A percentile compares a stretch with the other conserved stretches of the same genome.
Evolutionary conservation across 108 stramenopile species (phyloP).

Genomic region (Fragilaria radians): DNA sequence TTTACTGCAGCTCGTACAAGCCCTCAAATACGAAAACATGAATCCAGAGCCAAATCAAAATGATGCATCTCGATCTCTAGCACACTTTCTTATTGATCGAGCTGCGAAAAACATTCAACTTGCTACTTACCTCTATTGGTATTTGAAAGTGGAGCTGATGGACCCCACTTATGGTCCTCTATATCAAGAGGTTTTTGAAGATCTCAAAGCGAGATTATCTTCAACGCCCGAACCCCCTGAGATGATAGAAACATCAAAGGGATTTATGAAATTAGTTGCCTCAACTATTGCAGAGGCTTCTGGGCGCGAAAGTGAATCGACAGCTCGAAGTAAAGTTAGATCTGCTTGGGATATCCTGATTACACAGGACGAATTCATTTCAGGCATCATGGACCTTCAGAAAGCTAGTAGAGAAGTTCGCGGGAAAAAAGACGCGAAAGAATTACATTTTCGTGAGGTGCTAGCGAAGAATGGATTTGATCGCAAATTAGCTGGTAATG

Average conservation of each 20-base stretch:
- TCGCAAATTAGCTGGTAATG: slow-evolving; percentile 26
- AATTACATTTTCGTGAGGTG: slow-evolving; percentile 60
- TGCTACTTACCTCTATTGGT: slow-evolving; percentile 95
- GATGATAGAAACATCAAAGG: slow-evolving; percentile 5
- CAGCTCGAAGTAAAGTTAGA: slow-evolving; percentile 8
- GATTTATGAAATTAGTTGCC: slow-evolving; percentile 2
- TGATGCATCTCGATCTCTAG: slow-evolving; percentile 53
- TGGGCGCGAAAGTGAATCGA: slow-evolving; percentile 1
- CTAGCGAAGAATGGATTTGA: slow-evolving; percentile 59
- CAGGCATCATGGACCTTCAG: slow-evolving; percentile 80
- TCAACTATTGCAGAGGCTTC: slow-evolving; percentile 2
- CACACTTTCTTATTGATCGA: slow-evolving; percentile 85
- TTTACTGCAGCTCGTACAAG: slow-evolving; percentile 97
- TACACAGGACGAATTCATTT: slow-evolving; percentile 75
- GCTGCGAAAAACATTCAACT: slow-evolving; percentile 83
- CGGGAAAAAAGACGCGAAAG: slow-evolving; percentile 88
- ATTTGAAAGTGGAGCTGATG: slow-evolving; percentile 82
- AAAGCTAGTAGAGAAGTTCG: slow-evolving; percentile 43
- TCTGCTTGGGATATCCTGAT: slow-evolving; percentile 72
- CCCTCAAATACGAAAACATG: slow-evolving; percentile 88
- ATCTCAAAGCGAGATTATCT: slow-evolving; percentile 49
- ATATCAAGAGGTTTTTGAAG: slow-evolving; percentile 73
- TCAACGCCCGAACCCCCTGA: slow-evolving; percentile 7
- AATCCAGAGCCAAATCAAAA: slow-evolving; percentile 1
- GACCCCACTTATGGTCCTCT: slow-evolving; percentile 80